phyloP scores from a whole-genome alignment of 495 filamentous ascomycete genomes.

The Aspergillus bridgeri region DNA sequence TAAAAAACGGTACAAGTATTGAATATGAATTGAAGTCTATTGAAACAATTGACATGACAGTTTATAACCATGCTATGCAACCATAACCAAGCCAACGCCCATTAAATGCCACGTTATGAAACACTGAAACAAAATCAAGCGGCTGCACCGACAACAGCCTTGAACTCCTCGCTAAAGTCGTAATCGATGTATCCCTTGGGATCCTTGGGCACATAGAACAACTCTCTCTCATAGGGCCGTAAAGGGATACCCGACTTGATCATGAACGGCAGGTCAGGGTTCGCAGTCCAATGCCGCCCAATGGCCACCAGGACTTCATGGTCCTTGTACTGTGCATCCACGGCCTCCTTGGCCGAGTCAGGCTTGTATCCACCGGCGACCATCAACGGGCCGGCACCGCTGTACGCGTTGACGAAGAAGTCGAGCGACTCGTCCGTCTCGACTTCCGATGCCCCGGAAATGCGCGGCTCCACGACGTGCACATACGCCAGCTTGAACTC shows the following conservation, averaged over 20 bases:
- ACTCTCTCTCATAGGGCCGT: conserved; percentile 50
- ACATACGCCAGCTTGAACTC: conserved; percentile 56
- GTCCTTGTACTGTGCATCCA: conserved; percentile 47
- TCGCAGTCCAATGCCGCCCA: conserved; percentile 64
- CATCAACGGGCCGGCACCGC: conserved; percentile 46
- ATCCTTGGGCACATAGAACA: conserved; percentile 54
- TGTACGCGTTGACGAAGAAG: conserved; percentile 36
- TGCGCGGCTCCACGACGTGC: conserved; percentile 53
- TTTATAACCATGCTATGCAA: conserved; percentile 5
- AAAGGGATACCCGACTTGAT: conserved; percentile 54
- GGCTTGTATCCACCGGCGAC: conserved; percentile 55
- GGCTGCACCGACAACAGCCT: conserved; percentile 22
- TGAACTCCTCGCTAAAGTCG: conserved; percentile 37
- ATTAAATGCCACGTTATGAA: conserved; percentile 14
- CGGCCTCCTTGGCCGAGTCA: conserved; percentile 37
- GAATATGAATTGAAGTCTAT: background rate
- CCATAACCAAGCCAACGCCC: conserved; percentile 4
- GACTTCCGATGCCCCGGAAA: conserved; percentile 44
- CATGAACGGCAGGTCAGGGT: conserved; percentile 62
- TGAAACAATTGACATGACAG: background rate
- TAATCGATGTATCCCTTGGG: conserved; percentile 63
- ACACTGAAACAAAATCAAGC: conserved; percentile 17
- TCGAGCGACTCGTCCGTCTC: conserved; percentile 46
- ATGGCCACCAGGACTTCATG: conserved; percentile 52
- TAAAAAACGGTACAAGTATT: conserved; percentile 2